Evolutionary conservation across 306 rosid species (phyloP), one percentile per base, ranked within the genome.

Genomic region (Fragaria nilgerrensis): DNA sequence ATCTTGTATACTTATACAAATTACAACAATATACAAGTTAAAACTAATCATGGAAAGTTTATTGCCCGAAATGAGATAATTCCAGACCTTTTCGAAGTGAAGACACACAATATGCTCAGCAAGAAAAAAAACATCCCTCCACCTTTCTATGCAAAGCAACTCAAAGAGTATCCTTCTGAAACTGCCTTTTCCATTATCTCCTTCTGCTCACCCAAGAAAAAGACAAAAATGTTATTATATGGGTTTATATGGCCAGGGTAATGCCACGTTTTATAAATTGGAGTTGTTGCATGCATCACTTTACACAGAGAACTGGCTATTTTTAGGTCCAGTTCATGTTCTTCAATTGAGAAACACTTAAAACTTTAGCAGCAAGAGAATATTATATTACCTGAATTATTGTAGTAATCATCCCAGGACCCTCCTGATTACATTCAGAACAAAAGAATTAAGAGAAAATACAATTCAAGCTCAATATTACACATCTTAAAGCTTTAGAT

Each of bases 321-420:
- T 39, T 7, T 4, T 37, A 9, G 61, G 52, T 73, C 27, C 41
- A 64, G 32, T 13, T 73, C 44, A n/a, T n/a, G 50, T 39, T n/a
- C 67, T 27, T 62, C 39, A 10, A 2, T 25, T 50, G 34, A 9
- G 34, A 27, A 9, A 50, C 39, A 19, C 44, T 41, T 8, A 41
- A 8, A 41, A 41, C 44, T 69, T 32, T 56, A 25, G 13, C 8
- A 73, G 72, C 72, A 64, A 61, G 17, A 59, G 76, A 65, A 23
- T 14, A 72, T 72, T 75, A 73, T 62, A 27, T 84, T 83, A 95
- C 97, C 86, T 87, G 91, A 73, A 95, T 86, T 52, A 75, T 17
- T 82, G 81, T 69, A 12, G 97, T 90, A 80, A 95, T 87, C 87
- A 73, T 83, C 82, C 98, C 97, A 75, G 98, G 89, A 77, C 85